These are phyloP conservation scores for Fraxinus greggii DNA, from an alignment of 305 asterid genomes.

Conservation along the genomic window DNA sequence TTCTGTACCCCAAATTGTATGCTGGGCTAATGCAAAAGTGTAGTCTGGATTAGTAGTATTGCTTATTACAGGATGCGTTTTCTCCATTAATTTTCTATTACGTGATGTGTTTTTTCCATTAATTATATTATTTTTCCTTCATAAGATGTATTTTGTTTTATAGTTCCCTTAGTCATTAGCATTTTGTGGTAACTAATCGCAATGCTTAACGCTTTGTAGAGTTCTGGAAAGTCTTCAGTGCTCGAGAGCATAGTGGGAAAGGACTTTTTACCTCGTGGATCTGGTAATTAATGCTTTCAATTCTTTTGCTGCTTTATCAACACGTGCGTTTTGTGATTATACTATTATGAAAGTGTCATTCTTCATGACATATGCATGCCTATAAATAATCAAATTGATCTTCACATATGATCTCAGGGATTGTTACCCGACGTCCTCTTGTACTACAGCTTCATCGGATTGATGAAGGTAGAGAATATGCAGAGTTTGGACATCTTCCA, in stretches of 20 bases:
- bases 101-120: neutral
- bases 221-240: constrained; percentile 92
- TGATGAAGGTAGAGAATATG: constrained; percentile 76
- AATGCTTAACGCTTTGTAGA: constrained; percentile 40
- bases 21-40: neutral
- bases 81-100: neutral
- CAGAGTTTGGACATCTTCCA: constrained; percentile 78
- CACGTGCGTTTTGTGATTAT: neutral
- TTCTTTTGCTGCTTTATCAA: neutral
- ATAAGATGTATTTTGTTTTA: constrained; percentile 4
- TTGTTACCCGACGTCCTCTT: constrained; percentile 77
- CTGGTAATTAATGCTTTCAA: constrained; percentile 48
- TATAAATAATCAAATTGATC: constrained; percentile 1
- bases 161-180: constrained; percentile 7
- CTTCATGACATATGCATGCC: neutral
- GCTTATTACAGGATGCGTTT: neutral
- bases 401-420: constrained; percentile 41
- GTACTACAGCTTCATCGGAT: constrained; percentile 77
- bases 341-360: neutral
- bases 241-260: constrained; percentile 93
- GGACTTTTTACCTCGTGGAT: constrained; percentile 93
- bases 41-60: neutral
- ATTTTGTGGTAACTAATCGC: constrained; percentile 10
- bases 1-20: neutral
- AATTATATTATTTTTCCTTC: neutral